Conservation (phyloP, 2,329 filamentous ascomycete genomes). For the Cladophialophora carrionii region DNA sequence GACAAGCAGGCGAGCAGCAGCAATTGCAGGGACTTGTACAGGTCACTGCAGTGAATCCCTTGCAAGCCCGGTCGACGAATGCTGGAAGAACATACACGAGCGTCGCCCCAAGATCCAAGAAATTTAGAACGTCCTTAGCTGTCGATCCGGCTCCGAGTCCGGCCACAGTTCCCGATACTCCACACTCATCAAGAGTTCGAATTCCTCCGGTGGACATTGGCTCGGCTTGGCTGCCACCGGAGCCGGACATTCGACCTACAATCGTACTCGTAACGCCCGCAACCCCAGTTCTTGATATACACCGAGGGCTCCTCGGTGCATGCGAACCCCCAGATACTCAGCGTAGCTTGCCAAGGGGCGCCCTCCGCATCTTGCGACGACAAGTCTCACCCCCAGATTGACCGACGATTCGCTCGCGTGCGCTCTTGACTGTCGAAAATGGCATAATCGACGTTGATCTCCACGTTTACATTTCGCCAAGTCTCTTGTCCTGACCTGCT, state of each 20-base stretch:
- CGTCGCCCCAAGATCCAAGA: background rate
- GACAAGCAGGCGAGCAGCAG: too few relatives aligned
- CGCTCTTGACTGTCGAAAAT: background rate
- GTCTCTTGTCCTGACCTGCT: conserved; percentile 3
- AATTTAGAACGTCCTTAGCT: background rate
- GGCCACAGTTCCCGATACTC: background rate
- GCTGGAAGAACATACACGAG: background rate
- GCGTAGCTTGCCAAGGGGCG: background rate
- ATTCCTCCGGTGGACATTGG: background rate
- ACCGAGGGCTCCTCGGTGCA: conserved; percentile 1
- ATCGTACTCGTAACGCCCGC: too few relatives aligned
- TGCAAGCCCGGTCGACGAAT: background rate
- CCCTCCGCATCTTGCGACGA: background rate
- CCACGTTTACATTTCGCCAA: conserved; percentile 3
- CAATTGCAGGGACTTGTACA: background rate
- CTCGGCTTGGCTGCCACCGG: conserved; percentile 2
- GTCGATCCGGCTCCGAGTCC: background rate
- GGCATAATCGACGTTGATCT: background rate
- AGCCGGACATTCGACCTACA: background rate
- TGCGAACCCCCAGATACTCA: background rate
- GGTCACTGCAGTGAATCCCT: background rate
- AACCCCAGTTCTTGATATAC: background rate
- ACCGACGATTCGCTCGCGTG: background rate
- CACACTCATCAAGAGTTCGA: background rate
- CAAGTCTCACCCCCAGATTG: background rate